Percentiles rank a stretch among this genome's conserved stretches.
Conservation (phyloP, 1,284 basidiomycete species). For the Fomitopsis palustris region DNA sequence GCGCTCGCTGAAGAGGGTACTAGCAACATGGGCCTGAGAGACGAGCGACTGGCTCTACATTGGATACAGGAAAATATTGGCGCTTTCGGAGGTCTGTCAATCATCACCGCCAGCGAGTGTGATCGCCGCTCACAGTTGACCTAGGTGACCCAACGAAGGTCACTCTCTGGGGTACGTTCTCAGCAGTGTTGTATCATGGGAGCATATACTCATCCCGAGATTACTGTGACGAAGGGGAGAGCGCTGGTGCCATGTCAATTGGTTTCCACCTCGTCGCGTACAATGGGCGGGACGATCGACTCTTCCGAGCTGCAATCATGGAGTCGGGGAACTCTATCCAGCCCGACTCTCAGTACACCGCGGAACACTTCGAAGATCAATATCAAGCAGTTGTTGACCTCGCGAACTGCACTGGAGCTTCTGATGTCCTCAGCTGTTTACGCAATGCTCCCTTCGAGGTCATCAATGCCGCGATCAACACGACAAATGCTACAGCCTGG, state of each 20-base stretch:
- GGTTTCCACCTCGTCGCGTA: not conserved
- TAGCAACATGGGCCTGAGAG: not conserved
- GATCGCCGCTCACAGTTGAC: not conserved
- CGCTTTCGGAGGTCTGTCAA: not conserved
- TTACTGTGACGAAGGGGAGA: not conserved
- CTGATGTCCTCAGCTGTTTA: not conserved
- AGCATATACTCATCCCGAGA: not conserved
- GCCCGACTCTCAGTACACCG: not conserved
- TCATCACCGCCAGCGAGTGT: not conserved
- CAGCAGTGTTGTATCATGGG: not conserved
- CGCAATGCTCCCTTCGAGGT: not conserved
- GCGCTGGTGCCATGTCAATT: not conserved
- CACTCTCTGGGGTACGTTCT: not conserved
- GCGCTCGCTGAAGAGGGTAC: not conserved
- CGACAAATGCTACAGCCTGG: not conserved
- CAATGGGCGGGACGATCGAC: not conserved
- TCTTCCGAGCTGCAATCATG: constrained; percentile 1
- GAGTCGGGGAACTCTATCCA: not conserved
- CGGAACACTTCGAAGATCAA: not conserved
- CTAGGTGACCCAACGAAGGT: not conserved
- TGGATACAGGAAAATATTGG: not conserved
- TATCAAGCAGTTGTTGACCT: not conserved
- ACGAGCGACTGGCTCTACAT: not conserved
- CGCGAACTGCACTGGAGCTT: not conserved
- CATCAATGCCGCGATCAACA: constrained; percentile 1